Base-by-base conservation (phyloP, 2,329 filamentous ascomycete genomes). In the Pyrenophora graminea region DNA sequence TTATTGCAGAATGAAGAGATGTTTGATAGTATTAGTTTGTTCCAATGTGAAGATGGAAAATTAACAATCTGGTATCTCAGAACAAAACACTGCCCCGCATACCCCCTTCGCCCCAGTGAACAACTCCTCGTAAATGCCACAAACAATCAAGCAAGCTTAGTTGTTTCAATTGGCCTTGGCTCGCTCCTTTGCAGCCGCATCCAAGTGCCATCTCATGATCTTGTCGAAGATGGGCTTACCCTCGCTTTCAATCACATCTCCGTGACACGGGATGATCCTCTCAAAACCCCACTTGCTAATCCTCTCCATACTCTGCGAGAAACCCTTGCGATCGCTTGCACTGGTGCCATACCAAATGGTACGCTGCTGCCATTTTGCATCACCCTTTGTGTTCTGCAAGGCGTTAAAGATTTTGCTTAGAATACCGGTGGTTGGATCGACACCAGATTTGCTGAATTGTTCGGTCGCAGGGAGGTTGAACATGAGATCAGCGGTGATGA, bases 401-500 rank as follows among this genome's bases (percentile, higher is more conserved):
- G 77, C 74, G 3, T 66, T 72, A 42, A 86, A 79, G 2, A 89
- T 52, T 63, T 79, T 85, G 0, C 83, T 86, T 23, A 83, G 61
- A n/a, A 85, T 66, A 0, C 86, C 86, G n/a, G 79, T 75, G 0
- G 71, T 79, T 3, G 84, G 77, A 27, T 78, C 76, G 3, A 83
- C 79, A 7, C 78, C 80, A 0, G 83, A 76, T 61, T 78, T 82
- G 64, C 70, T 75, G 62, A 76, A 97, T 76, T 97, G 94, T 77
- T 99, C 94, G 0, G 78, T 84, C 0, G 91, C 85, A 0, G 94
- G 94, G 30, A 96, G 76, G 72, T 97, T 97, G 81, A 97, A 97
- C 59, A 97, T 70, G 36, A 97, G 75, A 73, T 99, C 94, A 5
- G 91, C 94, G 76, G 96, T 79, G 68, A 99, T 92, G 38, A 99